phyloP scores from a whole-genome alignment of 495 filamentous ascomycete genomes.

The Aspergillus baeticus region DNA sequence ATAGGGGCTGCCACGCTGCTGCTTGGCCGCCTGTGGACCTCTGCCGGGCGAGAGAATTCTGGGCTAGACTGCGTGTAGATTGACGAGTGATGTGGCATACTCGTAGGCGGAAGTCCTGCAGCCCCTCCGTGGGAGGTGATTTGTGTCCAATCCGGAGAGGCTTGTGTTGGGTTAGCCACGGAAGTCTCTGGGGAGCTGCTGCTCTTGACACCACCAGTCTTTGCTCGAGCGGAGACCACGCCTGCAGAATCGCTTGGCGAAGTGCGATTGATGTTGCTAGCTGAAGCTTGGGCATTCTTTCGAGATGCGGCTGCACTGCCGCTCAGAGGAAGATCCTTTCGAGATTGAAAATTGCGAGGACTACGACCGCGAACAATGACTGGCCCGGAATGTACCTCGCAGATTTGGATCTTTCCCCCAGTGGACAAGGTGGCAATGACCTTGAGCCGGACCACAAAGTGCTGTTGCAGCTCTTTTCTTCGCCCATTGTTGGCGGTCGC shows the following conservation, averaged over 20 bases:
- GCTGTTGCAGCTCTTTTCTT: slow-evolving; percentile 77
- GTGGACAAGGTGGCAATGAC: slow-evolving; percentile 70
- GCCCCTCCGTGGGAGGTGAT: slow-evolving; percentile 30
- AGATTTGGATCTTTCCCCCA: slow-evolving; percentile 64
- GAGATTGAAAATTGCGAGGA: slow-evolving; percentile 74
- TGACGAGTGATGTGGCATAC: slow-evolving; percentile 38
- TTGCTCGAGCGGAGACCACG: slow-evolving; percentile 55
- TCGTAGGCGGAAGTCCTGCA: slow-evolving; percentile 27
- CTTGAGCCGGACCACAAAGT: slow-evolving; percentile 74
- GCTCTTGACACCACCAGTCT: slow-evolving; percentile 43
- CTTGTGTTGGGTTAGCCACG: slow-evolving; percentile 29
- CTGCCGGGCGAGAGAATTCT: slow-evolving; percentile 42
- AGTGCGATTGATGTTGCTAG: slow-evolving; percentile 41
- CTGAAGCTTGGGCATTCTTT: slow-evolving; percentile 42
- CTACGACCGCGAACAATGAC: slow-evolving; percentile 78
- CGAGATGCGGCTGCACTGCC: slow-evolving; percentile 70
- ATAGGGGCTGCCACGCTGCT: slow-evolving; percentile 54
- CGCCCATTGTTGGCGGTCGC: slow-evolving; percentile 84
- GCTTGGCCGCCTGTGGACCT: slow-evolving; percentile 31
- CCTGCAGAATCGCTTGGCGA: slow-evolving; percentile 47
- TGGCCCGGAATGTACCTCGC: slow-evolving; percentile 70
- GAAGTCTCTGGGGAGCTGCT: slow-evolving; percentile 44
- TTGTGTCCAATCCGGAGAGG: slow-evolving; percentile 41
- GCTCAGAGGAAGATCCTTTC: slow-evolving; percentile 72
- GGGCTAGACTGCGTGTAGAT: slow-evolving; percentile 56